Evolutionary conservation across 257 asterid species (phyloP), one percentile per base, ranked within the genome.

Genomic region (Solanum chmielewskii): DNA sequence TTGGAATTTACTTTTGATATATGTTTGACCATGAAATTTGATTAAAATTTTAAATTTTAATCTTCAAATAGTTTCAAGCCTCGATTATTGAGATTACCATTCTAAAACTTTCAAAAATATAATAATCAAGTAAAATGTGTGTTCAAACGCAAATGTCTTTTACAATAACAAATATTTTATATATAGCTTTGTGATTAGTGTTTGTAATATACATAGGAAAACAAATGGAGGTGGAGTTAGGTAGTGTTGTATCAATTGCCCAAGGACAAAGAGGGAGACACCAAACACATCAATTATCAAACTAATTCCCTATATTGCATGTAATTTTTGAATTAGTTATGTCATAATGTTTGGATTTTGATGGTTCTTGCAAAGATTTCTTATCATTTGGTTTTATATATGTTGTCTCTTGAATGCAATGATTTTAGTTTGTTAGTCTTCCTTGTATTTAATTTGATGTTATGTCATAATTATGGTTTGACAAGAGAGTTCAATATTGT

Each of bases 11-110:
- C 3, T 59, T 8, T 3, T 3, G 0, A 2, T 8, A 59, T 52
- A 6, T 56, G 1, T 52, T 52, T 52, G 1, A 16, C 0, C 23
- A 49, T 49, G 21, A 2, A 47, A 52, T 52, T 2, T 52, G 1
- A 52, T 44, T 4, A 44, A 44, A 44, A 11, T 11, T 9, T 42
- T 0, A 5, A 2, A 49, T 1, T 14, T 47, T 49, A 2, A 52
- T 52, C 62, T 18, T 52, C 2, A 56, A 18, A 56, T 56, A 56
- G 7, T 56, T 56, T 56, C 64, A 56, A 56, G 3, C 9, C 23
- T 9, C 4, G 2, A 9, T 2, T 15, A 16, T 56, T 18, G 0
- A 4, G 11, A 56, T 0, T 52, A 0, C 0, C n/a, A 52, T 18
- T 52, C 0, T 56, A 56, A 56, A 18, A 18, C 0, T 56, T 52